Percentiles rank a stretch among this genome's conserved stretches.
phyloP scores from a whole-genome alignment of 257 asterid genomes.

The Nicotiana knightiana region DNA sequence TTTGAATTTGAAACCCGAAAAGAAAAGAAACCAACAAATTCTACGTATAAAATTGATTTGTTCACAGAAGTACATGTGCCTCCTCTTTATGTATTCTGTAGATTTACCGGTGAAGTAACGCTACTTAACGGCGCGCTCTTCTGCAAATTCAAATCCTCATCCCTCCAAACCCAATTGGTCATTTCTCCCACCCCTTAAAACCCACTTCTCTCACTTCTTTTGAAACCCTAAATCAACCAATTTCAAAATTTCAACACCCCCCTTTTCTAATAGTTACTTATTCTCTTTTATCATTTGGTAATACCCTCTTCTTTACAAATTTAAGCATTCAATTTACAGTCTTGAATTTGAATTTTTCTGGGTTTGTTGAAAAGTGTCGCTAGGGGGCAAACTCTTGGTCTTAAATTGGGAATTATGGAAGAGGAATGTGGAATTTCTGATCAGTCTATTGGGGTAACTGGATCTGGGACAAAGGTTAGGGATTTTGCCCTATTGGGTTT shows the following conservation, averaged over 20 bases:
- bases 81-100: neutral
- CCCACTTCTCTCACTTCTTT: neutral
- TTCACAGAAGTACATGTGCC: neutral
- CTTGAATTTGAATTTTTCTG: constrained; percentile 12
- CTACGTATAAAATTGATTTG: neutral
- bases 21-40: neutral
- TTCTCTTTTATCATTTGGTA: neutral
- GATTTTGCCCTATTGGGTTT: neutral
- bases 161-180: constrained; percentile 2
- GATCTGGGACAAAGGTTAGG: constrained; percentile 32
- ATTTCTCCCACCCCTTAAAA: neutral
- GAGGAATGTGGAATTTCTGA: constrained; percentile 14
- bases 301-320: neutral
- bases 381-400: neutral
- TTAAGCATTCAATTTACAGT: neutral
- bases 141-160: constrained; percentile 25
- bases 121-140: constrained; percentile 24
- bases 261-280: neutral
- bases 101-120: constrained; percentile 6
- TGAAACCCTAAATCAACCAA: constrained; percentile 1
- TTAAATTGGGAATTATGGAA: constrained; percentile 10
- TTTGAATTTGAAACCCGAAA: constrained; percentile 31
- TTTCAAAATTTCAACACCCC: neutral
- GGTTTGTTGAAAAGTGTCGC: neutral
- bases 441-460: constrained; percentile 10